phyloP scores from a whole-genome alignment of 495 filamentous ascomycete species.

The Xylaria castorea region DNA sequence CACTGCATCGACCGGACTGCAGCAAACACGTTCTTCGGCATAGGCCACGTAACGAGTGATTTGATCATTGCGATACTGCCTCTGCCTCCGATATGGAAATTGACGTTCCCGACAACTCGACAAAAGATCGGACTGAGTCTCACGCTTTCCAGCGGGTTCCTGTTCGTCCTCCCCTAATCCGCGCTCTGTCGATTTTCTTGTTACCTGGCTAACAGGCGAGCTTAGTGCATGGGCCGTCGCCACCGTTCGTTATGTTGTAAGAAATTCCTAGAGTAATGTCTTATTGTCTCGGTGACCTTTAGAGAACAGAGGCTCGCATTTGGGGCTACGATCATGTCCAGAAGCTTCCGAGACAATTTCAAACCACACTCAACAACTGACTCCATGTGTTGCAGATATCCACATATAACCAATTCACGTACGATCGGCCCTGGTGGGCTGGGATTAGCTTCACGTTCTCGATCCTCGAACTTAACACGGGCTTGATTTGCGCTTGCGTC shows the following conservation, averaged over 20 bases:
- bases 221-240: conserved; percentile 48
- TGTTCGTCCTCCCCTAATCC: conserved; percentile 31
- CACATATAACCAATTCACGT: conserved; percentile 40
- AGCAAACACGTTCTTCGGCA: conserved; percentile 39
- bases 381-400: conserved; percentile 27
- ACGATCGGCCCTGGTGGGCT: conserved; percentile 45
- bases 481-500: conserved; percentile 49
- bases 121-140: conserved; percentile 44
- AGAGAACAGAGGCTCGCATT: neutral
- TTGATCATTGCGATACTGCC: conserved; percentile 43
- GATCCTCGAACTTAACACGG: conserved; percentile 53
- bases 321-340: neutral
- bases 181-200: neutral
- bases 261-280: neutral
- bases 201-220: conserved; percentile 13
- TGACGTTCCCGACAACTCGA: conserved; percentile 35
- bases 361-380: neutral
- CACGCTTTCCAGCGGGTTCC: conserved; percentile 36
- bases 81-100: conserved; percentile 38
- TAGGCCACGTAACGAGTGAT: conserved; percentile 39
- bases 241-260: conserved; percentile 41
- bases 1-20: conserved; percentile 47
- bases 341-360: neutral
- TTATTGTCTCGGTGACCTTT: neutral
- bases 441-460: conserved; percentile 47